Evolutionary conservation across 1,139 yeast genomes (phyloP).

Genomic region (Groenewaldozyma sp.): DNA sequence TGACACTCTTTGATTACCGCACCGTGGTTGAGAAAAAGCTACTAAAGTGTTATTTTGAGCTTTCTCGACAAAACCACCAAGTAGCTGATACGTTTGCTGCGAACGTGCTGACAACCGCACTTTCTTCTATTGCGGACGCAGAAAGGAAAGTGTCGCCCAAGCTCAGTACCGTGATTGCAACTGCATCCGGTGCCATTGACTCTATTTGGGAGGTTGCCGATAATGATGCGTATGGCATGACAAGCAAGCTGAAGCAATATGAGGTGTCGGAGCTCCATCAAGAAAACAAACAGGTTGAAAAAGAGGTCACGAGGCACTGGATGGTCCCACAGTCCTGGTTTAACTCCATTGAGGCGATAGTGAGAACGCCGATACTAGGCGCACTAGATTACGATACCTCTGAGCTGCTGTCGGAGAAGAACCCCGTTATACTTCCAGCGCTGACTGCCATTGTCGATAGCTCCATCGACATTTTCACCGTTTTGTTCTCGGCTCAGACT

Average conservation of each 20-base stretch:
- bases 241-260: constrained; percentile 23
- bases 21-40: constrained; percentile 26
- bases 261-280: constrained; percentile 14
- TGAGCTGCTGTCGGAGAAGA: constrained; percentile 6
- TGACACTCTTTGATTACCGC: constrained; percentile 24
- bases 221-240: constrained; percentile 29
- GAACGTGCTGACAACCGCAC: constrained; percentile 27
- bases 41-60: constrained; percentile 28
- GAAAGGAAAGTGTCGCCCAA: constrained; percentile 19
- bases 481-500: constrained; percentile 65
- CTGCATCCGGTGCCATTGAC: constrained; percentile 26
- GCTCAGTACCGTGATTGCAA: constrained; percentile 28
- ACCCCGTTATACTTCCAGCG: constrained; percentile 18
- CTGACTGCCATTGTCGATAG: constrained; percentile 53
- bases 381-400: constrained; percentile 25
- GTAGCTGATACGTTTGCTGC: constrained; percentile 26
- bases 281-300: constrained; percentile 11
- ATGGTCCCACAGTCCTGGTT: constrained; percentile 11
- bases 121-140: constrained; percentile 30
- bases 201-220: constrained; percentile 29
- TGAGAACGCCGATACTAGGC: constrained; percentile 18
- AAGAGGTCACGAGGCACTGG: constrained; percentile 22
- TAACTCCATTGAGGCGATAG: constrained; percentile 16
- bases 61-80: constrained; percentile 21
- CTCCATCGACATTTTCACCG: constrained; percentile 67